A percentile compares a stretch with the other conserved stretches of the same genome.
Conservation (phyloP, 495 filamentous ascomycete species). For the Zalerion maritima region DNA sequence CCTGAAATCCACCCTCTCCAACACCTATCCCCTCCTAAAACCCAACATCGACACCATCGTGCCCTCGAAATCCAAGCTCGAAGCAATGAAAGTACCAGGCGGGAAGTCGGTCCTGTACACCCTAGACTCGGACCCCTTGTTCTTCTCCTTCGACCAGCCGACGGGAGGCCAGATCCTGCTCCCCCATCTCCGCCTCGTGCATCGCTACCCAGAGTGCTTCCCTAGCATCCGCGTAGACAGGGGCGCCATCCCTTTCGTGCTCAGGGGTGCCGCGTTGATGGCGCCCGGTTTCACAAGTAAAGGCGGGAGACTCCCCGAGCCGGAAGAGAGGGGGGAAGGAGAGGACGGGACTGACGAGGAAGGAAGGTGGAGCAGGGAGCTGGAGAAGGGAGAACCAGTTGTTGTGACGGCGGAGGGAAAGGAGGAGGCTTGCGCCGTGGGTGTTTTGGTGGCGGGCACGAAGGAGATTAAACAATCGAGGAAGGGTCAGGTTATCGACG, state of each 20-base stretch:
- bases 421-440: constrained; percentile 77
- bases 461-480: constrained; percentile 85
- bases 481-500: constrained; percentile 85
- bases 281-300: constrained; percentile 75
- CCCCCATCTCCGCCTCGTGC: constrained; percentile 67
- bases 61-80: constrained; percentile 87
- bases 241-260: constrained; percentile 91
- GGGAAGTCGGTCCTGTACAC: constrained; percentile 75
- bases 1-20: constrained; percentile 64
- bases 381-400: constrained; percentile 68
- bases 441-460: constrained; percentile 71
- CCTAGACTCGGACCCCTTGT: constrained; percentile 58
- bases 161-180: constrained; percentile 58
- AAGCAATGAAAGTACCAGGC: constrained; percentile 87
- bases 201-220: constrained; percentile 54
- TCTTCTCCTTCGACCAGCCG: constrained; percentile 91
- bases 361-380: constrained; percentile 37
- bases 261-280: constrained; percentile 88
- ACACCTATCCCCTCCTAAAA: constrained; percentile 73
- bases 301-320: constrained; percentile 60
- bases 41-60: constrained; percentile 89
- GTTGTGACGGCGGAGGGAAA: constrained; percentile 89
- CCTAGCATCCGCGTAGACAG: constrained; percentile 65
- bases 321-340: constrained; percentile 21
- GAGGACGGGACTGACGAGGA: constrained; percentile 29